Evolutionary conservation across 768 basidiomycete species (phyloP), one percentile per base, ranked within the genome.

Genomic region (Lactarius hengduanensis): DNA sequence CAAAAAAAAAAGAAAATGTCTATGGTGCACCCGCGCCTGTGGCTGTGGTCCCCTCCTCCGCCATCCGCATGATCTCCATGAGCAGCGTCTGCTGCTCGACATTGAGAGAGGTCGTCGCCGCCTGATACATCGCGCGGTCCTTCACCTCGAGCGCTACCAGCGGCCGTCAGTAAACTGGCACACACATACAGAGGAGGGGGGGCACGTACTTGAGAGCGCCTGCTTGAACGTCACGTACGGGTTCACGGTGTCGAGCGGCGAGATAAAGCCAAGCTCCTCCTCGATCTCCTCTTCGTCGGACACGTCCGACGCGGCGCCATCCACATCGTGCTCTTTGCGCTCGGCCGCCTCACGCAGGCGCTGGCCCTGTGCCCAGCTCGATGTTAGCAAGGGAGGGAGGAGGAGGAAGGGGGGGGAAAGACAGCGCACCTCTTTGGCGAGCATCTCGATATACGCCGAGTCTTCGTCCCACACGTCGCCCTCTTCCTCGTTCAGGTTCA

Each of bases 381-480:
- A 5, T 5, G 20, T 43, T 18, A 43, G 18, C 18, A 20, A n/a
- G 36, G 36, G 36, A 20, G 20, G 18, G 43, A 2, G 16, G 3
- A 0, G 0, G 18, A 26, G 26, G 26, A 26, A n/a, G 41, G 18
- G 2, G 2, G 41, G 30, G 30, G 4, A 7, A 45, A 69, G 61
- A 61, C 13, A 11, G 69, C 77, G 55, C 74, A 90, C 91, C 83
- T 94, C 90, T 71, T 86, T 85, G 8, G 92, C 93, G 40, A 96
- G 83, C 82, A 93, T 79, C 75, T 95, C 92, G 54, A 94, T 81
- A 74, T 94, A 96, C 8, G 89, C 91, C 9, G 92, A 92, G 71
- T 94, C 91, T 65, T 91, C 89, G 72, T 95, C 93, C 87, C 90
- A 94, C 18, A 94, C 91, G 75, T 96, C 94, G 83, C 86, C 86